Evolutionary conservation across 192 early-diverging fungal species (phyloP).

Genomic region (Chytriomyces sp.): DNA sequence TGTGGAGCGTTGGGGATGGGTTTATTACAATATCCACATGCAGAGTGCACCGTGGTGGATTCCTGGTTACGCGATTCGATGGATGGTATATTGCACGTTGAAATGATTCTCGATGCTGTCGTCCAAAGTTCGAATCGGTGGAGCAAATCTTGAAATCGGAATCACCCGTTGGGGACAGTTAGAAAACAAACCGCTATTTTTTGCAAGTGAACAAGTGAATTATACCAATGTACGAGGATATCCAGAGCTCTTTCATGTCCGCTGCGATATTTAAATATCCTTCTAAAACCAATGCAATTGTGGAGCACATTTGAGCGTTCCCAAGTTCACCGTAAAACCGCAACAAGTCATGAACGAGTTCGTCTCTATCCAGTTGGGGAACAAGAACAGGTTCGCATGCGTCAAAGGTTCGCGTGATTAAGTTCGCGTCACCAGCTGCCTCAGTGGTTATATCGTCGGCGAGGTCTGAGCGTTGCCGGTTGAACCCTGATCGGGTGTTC

Average conservation of each 20-base stretch:
- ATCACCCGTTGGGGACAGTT: too few species aligned
- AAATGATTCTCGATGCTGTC: conserved; percentile 65
- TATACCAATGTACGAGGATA: conserved; percentile 71
- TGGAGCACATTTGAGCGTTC: conserved; percentile 82
- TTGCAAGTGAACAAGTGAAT: not conserved
- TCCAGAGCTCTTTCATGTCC: conserved; percentile 69
- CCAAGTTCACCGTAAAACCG: conserved; percentile 79
- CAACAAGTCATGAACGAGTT: conserved; percentile 61
- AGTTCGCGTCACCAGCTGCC: not conserved
- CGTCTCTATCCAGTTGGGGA: conserved; percentile 44
- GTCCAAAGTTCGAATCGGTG: conserved; percentile 74
- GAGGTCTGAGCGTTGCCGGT: too few species aligned
- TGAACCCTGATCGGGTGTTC: not conserved
- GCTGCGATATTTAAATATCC: conserved; percentile 40
- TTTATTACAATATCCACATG: conserved; percentile 72
- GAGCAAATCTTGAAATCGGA: conserved; percentile 60
- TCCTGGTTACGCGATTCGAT: conserved; percentile 62
- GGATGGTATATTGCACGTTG: conserved; percentile 52
- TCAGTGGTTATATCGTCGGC: too few species aligned
- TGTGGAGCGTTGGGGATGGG: conserved; percentile 53
- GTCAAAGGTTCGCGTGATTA: not conserved
- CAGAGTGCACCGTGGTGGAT: conserved; percentile 74
- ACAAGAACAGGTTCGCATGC: conserved; percentile 1
- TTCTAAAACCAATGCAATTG: conserved; percentile 64
- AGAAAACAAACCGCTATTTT: too few species aligned